phyloP scores from a whole-genome alignment of 1,139 yeast species.

The Pneumocystis carinii region DNA sequence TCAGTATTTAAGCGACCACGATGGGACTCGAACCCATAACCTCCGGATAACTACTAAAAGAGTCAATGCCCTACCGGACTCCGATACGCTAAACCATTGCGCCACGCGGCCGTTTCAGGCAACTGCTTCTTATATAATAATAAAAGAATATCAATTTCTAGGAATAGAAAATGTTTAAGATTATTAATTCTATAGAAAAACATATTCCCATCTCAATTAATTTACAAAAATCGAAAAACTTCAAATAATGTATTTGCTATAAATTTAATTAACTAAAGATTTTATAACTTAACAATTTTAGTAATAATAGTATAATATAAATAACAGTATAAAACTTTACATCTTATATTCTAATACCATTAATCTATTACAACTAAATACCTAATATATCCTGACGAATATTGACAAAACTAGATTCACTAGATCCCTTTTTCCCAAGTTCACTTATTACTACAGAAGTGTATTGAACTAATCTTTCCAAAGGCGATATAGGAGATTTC shows the following conservation, averaged over 20 bases:
- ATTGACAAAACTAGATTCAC: not conserved
- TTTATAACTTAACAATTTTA: not conserved
- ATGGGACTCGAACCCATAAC: constrained; percentile 1
- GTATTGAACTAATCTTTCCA: not conserved
- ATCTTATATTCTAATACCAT: not conserved
- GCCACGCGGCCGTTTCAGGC: not conserved
- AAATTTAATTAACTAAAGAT: not conserved
- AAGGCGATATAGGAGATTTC: not conserved
- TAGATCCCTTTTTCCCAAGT: not conserved
- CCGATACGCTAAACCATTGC: constrained; percentile 1
- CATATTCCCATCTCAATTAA: no score
- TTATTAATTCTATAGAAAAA: no score
- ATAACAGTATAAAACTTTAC: not conserved
- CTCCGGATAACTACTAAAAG: not conserved
- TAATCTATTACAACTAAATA: not conserved
- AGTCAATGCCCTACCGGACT: not conserved
- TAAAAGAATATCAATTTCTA: not conserved
- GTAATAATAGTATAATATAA: not conserved
- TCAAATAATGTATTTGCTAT: not conserved
- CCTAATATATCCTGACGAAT: not conserved
- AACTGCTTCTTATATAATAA: not conserved
- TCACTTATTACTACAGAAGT: not conserved
- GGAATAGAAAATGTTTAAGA: no score
- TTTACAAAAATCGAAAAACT: not conserved
- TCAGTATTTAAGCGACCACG: not conserved